These are phyloP conservation scores for Fragilariopsis cylindrus DNA, from an alignment of 108 stramenopile genomes.

Conservation along the genomic window DNA sequence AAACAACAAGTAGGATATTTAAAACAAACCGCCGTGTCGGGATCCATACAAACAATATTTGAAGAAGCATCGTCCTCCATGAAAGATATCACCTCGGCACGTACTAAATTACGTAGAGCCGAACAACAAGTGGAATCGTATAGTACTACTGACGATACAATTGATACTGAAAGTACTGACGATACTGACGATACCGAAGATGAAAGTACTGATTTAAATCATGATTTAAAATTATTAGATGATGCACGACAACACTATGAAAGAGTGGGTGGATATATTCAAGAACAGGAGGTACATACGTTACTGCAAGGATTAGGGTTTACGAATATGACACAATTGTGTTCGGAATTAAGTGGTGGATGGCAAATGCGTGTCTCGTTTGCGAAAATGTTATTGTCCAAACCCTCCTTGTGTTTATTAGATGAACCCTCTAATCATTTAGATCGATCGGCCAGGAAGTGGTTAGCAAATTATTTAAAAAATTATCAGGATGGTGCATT, in stretches of 20 bases:
- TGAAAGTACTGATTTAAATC: slow-evolving; percentile 49
- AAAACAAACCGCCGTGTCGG: slow-evolving; percentile 82
- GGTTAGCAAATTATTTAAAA: slow-evolving; percentile 85
- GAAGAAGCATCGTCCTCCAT: slow-evolving; percentile 91
- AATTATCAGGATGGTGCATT: slow-evolving; percentile 81
- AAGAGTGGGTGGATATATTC: slow-evolving; percentile 82
- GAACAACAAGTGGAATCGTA: slow-evolving; percentile 14
- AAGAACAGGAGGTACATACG: slow-evolving; percentile 78
- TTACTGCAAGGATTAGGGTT: slow-evolving; percentile 91
- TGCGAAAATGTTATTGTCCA: slow-evolving; percentile 80
- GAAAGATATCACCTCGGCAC: slow-evolving; percentile 62
- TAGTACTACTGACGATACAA: slow-evolving; percentile 9
- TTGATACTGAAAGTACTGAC: background rate
- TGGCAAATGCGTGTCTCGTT: slow-evolving; percentile 96
- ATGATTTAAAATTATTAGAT: slow-evolving; percentile 59
- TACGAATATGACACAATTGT: slow-evolving; percentile 61
- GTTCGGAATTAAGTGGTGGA: slow-evolving; percentile 87
- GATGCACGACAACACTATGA: slow-evolving; percentile 66
- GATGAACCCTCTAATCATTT: slow-evolving; percentile 92
- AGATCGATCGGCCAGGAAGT: slow-evolving; percentile 66
- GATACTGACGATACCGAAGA: slow-evolving; percentile 37
- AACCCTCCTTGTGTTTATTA: slow-evolving; percentile 77
- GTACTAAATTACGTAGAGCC: background rate
- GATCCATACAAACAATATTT: slow-evolving; percentile 79
- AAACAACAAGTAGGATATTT: slow-evolving; percentile 68